Evolutionary conservation across 2,329 filamentous ascomycete species (phyloP).

Genomic region (Cadophora gregata): DNA sequence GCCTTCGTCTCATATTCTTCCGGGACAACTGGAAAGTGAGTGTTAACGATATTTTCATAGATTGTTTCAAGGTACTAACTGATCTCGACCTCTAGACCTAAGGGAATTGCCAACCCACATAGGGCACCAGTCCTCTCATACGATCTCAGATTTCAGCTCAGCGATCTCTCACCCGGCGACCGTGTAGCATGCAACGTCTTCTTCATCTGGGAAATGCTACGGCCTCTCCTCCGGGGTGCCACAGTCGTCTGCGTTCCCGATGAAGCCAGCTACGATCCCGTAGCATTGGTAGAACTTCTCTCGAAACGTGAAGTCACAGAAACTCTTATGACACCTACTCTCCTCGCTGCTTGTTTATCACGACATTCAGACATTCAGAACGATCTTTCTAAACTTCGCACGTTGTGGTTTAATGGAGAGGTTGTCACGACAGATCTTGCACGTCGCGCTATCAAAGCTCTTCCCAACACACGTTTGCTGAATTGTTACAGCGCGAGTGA

Average conservation of each 20-base stretch:
- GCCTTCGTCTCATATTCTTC: constrained; percentile 87
- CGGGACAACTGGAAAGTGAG: constrained; percentile 72
- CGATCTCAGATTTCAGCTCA: constrained; percentile 71
- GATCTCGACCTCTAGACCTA: constrained; percentile 55
- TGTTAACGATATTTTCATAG: background rate
- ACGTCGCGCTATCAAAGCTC: constrained; percentile 62
- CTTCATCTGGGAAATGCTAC: constrained; percentile 84
- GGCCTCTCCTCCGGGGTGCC: constrained; percentile 76
- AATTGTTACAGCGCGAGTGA: constrained; percentile 86
- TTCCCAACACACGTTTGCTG: constrained; percentile 72
- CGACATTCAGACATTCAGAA: constrained; percentile 69
- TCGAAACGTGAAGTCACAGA: constrained; percentile 72
- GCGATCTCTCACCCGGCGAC: constrained; percentile 73
- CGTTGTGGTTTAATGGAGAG: constrained; percentile 82
- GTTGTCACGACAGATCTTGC: constrained; percentile 81
- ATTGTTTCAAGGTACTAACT: background rate
- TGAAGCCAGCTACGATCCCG: constrained; percentile 78
- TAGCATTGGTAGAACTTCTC: constrained; percentile 74
- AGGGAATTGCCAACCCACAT: constrained; percentile 84
- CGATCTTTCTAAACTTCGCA: constrained; percentile 69
- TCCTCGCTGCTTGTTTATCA: constrained; percentile 75
- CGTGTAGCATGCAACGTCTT: constrained; percentile 89
- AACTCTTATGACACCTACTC: constrained; percentile 82
- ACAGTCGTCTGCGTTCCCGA: constrained; percentile 79
- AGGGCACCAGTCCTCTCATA: constrained; percentile 77